Base-by-base conservation (phyloP, 129 eudicot genomes). In the Heracleum sosnowskyi region DNA sequence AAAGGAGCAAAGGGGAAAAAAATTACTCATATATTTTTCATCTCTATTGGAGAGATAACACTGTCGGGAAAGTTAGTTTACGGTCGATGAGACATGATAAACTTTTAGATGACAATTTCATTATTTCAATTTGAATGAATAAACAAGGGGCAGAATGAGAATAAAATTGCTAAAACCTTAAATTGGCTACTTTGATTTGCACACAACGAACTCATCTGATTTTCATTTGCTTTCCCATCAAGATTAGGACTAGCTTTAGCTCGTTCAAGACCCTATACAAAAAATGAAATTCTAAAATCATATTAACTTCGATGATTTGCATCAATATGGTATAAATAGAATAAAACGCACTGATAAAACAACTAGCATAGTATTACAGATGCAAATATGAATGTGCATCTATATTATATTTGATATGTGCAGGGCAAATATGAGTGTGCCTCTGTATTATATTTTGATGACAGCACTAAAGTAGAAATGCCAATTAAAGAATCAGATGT, bases 101-200 rank as follows among this genome's bases (percentile, higher is more conserved):
- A 51, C 15, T 34, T 76, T 76, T 31, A 49, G 7, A 34, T 51
- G 46, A 24, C 11, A 37, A 15, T 57, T 7, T 40, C 8, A 16
- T 36, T 5, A 22, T 37, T 36, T 20, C 8, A 26, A 70, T 46
- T 66, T 73, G 31, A 73, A 44, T 73, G 24, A 45, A 73, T n/a
- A 15, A 47, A 71, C 15, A 16, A 20, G 45, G 73, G 71, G 18
- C 13, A 69, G 47, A 45, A 44, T 35, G 44, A 60, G 26, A 75
- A 69, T 70, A 51, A 22, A 16, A 69, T 22, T 26, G 51, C 74
- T 77, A 72, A 66, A 77, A 94, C 98, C 97, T 94, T 83, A 77
- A 91, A 89, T 46, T 79, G 85, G 80, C 80, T 79, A 75, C 42
- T 82, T 37, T 31, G 80, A 41, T 76, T 49, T 53, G 85, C 87